Base-by-base conservation (phyloP, 2,329 filamentous ascomycete species). In the Fusarium praegraminearum region DNA sequence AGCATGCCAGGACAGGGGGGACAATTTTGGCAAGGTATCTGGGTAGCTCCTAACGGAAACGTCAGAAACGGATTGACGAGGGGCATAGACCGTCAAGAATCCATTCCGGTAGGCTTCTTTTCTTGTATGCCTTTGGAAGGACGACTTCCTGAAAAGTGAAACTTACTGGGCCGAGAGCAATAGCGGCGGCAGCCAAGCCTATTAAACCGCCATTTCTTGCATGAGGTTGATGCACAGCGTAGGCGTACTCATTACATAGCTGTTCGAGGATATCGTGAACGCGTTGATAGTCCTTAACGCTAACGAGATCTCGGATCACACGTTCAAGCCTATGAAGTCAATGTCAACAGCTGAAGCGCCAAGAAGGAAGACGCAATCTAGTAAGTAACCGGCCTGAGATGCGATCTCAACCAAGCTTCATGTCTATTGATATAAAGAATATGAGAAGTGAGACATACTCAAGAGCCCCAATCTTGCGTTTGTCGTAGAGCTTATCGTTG, bases 401-500 rank as follows among this genome's bases (percentile, higher is more conserved):
- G 53, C 36, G 18, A 49, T 35, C 16, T 47, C 15, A 18, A 36
- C n/a, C 32, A 30, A 36, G 40, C 28, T 64, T 41, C 36, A 43
- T 36, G 20, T 50, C 24, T 38, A 38, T 50, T 20, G 22, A 44
- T 15, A 33, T 24, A 41, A 46, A 41, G 8, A 32, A 45, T 30
- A 49, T 58, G 49, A 47, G 32, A 52, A 60, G 50, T 62, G 51
- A 64, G 53, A 84, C 91, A 76, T 90, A 97, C 94, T 99, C 96
- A 61, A 99, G 88, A 75, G 97, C 96, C 70, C 96, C 96, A 77
- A 94, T 91, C 82, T 99, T 99, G 78, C 97, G 90, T 85, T 97
- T 97, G 79, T 99, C 96, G 80, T 99, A 99, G 78, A 98, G 91
- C 88, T 98, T 99, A 83, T 99, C 96, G 79, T 97, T 97, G 78